Evolutionary conservation across 192 early-diverging fungal species (phyloP), one percentile per base, ranked within the genome.

Genomic region (Entomortierella parvispora): DNA sequence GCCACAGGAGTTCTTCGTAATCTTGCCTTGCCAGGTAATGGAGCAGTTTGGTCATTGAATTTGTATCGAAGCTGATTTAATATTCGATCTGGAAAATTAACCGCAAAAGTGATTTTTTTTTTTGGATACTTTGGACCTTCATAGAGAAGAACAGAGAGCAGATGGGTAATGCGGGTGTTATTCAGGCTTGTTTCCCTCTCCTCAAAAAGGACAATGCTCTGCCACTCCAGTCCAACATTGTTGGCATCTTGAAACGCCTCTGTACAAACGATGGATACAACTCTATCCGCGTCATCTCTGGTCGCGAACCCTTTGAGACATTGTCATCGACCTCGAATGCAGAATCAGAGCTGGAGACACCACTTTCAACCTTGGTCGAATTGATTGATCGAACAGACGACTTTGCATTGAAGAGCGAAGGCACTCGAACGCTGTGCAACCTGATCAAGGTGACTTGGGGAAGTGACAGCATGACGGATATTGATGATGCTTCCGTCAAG

Each of bases 1-100:
- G 85, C 86, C 20, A 84, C 89, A 65, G 87, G 92, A 37, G 65
- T 89, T 37, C 77, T 93, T 4, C 88, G 89, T 46, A 91, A 93
- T 75, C 82, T 93, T 45, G 84, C 89, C 45, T 63, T 93, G 42
- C 82, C 92, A 34, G 79, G 82, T 83, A 79, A 71, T 65, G 25
- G 6, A 32, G 14, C 33, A 4, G 33, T 12, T 66, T 51, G 20
- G 4, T 32, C 17, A 23, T 12, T 48, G 20, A 43, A n/a, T 11
- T 42, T 18, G 15, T 51, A 25, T 49, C 3, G 47, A 22, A 40
- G 3, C 70, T 53, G 25, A n/a, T 50, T 28, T 25, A 1, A n/a
- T 23, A 5, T 1, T 58, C 14, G 14, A 31, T 8, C 42, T 23
- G 4, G 23, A 49, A 14, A 58, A 0, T 12, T n/a, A 17, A 18